Evolutionary conservation across 768 basidiomycete genomes (phyloP), one percentile per base, ranked within the genome.

Genomic region (Boletus coccyginus): DNA sequence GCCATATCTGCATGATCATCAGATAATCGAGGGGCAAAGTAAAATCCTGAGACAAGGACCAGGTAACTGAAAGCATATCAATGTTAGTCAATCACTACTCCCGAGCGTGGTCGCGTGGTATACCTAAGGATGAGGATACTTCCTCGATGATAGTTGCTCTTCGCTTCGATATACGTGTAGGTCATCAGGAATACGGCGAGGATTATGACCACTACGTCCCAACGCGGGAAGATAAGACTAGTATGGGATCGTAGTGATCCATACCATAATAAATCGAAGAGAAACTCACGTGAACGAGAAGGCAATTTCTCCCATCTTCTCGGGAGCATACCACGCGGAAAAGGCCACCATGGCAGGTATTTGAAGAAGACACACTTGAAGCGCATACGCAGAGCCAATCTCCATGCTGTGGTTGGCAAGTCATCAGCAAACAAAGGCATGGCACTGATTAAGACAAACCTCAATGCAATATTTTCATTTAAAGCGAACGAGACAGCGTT

Each of bases 311-410:
- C 94, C 94, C 83, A 96, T 88, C 66, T 84, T 83, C 36, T 84
- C 82, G 0, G 93, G 92, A 52, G 88, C 86, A 66, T 95, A 97
- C 84, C 92, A 94, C 7, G 95, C 96, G 19, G 93, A 94, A 73
- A 99, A 98, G 0, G 94, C 96, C 14, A 99, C 94, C 96, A 99
- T 98, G 3, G 94, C 93, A 3, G 97, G 97, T 33, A 98, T 94
- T 73, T 99, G 97, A 14, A 99, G 80, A 51, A 99, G 78, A 71
- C 97, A 99, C 16, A 99, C 97, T 73, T 99, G 97, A 3, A 99
- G 80, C 6, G 97, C 97, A 73, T 99, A 99, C 5, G 97, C 97
- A 1, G 97, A 98, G 14, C 97, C 97, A 64, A 99, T 98, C 74
- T 98, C 97, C 94, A 98, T 98, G 71, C 95, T 98, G 60, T 32